Evolutionary conservation across 768 basidiomycete genomes (phyloP), one percentile per base, ranked within the genome.

Genomic region (Hysterangium stoloniferum): DNA sequence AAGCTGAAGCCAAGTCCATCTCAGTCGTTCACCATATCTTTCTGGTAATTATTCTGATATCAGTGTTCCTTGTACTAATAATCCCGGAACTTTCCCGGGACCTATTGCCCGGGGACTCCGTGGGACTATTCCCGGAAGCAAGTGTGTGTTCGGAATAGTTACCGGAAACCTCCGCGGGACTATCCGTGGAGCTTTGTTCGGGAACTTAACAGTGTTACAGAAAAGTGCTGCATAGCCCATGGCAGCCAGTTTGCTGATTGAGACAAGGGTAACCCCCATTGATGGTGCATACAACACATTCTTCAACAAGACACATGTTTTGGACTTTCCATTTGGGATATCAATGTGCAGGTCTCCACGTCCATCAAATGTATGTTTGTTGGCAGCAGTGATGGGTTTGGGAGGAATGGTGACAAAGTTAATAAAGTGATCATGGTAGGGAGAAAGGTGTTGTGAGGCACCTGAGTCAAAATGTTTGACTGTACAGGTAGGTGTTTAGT

Each of bases 361-460:
- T 6, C 68, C 63, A 24, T 54, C 60, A 37, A 70, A 65, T 0
- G 48, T 48, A 0, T 45, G 56, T 5, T 64, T 62, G 45, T 69
- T 51, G 15, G 60, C 54, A 0, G 62, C 59, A 20, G 55, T 62
- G 52, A 69, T 68, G 12, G 60, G 38, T 15, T 58, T 48, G 2
- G 62, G 62, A 61, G 28, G 58, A 64, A 6, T 52, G 36, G 45
- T 19, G 2, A 34, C 37, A 41, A 58, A 69, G 35, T 62, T 65
- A 45, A 62, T 55, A 54, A 72, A 64, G 6, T 52, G 47, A 31
- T 67, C 38, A 1, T 61, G 51, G 49, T 62, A 64, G 0, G 64
- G 69, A 1, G 66, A 62, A 63, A 71, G 65, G 47, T 71, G 71
- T 24, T 56, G 59, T 1, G 62, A 60, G 19, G 68, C 65, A 4